Conservation (phyloP, 2,329 filamentous ascomycete genomes). For the Plenodomus lindquistii region DNA sequence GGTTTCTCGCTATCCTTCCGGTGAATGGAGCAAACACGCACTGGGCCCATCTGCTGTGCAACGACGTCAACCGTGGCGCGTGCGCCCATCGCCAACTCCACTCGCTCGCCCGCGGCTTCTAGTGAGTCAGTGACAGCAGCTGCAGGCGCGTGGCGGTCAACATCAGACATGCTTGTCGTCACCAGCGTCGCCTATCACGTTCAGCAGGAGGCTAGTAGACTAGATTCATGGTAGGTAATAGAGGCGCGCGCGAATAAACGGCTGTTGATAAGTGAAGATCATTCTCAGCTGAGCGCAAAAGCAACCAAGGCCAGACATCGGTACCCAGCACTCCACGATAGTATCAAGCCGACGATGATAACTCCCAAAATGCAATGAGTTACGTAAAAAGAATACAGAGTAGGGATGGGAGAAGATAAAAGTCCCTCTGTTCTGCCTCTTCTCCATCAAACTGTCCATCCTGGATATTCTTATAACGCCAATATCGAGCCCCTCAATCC, state of each 20-base stretch:
- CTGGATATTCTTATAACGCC: background rate
- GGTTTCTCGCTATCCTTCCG: constrained; percentile 8
- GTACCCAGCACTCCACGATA: background rate
- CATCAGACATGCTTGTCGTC: too few relatives aligned
- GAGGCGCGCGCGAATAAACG: background rate
- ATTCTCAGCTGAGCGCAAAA: background rate
- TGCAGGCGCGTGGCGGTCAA: too few relatives aligned
- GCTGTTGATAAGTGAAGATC: background rate
- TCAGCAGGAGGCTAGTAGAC: background rate
- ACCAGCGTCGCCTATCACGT: too few relatives aligned
- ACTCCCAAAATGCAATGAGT: background rate
- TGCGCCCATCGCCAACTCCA: constrained; percentile 6
- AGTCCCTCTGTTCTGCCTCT: background rate
- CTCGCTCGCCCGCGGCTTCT: background rate
- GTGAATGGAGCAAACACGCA: constrained; percentile 11
- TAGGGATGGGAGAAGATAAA: background rate
- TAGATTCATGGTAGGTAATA: background rate
- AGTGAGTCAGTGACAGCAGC: too few relatives aligned
- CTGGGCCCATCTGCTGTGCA: constrained; percentile 11
- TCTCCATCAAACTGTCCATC: background rate
- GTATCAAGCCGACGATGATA: background rate
- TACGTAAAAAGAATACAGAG: background rate
- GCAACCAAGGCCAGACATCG: background rate
- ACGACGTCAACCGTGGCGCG: constrained; percentile 12
- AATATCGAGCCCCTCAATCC: background rate